Evolutionary conservation across 768 basidiomycete genomes (phyloP).

Genomic region (Trametopsis cervina): DNA sequence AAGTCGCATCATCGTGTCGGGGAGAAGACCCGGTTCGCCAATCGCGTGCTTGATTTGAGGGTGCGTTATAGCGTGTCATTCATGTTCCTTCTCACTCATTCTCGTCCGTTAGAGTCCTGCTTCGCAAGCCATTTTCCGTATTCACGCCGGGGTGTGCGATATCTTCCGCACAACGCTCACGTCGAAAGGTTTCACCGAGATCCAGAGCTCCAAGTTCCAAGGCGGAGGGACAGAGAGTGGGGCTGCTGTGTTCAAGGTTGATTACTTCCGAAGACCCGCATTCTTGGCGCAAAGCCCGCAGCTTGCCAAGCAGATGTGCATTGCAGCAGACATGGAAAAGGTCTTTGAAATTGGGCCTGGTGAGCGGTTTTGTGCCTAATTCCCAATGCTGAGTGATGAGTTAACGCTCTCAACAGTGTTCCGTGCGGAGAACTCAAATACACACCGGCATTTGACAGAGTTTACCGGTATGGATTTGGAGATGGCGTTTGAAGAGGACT

Average conservation of each 20-base stretch:
- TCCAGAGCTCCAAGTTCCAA: slow-evolving; percentile 94
- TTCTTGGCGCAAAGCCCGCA: slow-evolving; percentile 97
- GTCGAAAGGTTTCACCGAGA: slow-evolving; percentile 76
- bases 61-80: no score
- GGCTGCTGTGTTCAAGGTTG: slow-evolving; percentile 92
- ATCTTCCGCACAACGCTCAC: slow-evolving; percentile 82
- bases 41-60: slow-evolving; percentile 88
- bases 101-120: slow-evolving; percentile 41
- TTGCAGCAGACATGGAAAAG: slow-evolving; percentile 95
- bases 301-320: slow-evolving; percentile 98
- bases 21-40: slow-evolving; percentile 89
- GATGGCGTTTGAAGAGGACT: slow-evolving; percentile 97
- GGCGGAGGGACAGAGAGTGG: slow-evolving; percentile 95
- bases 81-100: not conserved
- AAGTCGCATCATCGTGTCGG: slow-evolving; percentile 63
- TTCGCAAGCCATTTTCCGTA: slow-evolving; percentile 90
- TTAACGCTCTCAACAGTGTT: no score
- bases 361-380: slow-evolving; percentile 5
- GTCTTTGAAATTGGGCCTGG: slow-evolving; percentile 91
- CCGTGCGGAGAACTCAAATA: slow-evolving; percentile 96
- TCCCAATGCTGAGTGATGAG: no score
- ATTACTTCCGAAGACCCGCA: slow-evolving; percentile 93
- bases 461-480: slow-evolving; percentile 98
- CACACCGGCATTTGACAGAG: slow-evolving; percentile 96
- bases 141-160: slow-evolving; percentile 82